Base-by-base conservation (phyloP, 2,329 filamentous ascomycete genomes). In the Fusarium albidum region DNA sequence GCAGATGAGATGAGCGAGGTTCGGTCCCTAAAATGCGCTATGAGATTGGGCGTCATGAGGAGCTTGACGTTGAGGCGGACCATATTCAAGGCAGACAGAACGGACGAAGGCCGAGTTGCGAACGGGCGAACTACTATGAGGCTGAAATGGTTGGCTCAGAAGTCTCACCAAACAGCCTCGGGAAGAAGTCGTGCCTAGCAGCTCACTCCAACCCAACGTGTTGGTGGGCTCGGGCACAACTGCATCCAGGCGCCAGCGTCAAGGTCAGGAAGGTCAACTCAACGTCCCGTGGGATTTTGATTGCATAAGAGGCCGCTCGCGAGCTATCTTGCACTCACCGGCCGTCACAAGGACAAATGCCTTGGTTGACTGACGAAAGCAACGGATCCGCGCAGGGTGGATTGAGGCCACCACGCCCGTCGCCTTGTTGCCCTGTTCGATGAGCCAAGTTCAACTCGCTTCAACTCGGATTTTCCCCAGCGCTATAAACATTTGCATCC, bases 111-210 rank as follows among this genome's bases (percentile, higher is more conserved):
- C 52, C 48, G 45, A 59, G 39, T 51, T 49, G 33, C 39, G 32
- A 34, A 41, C 49, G 25, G 49, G 59, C 59, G 55, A 56, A 59
- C 53, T 52, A 52, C 38, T 40, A 15, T 28, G 42, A 40, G 37
- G 49, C 38, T 45, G 28, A 51, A 46, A 63, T 41, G 63, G 58
- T 63, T 64, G 63, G 63, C 40, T 47, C 33, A 33, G 14, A 8
- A 25, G 33, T 25, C 10, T 34, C 40, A 29, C 21, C 31, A 29
- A 14, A 46, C 45, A 55, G 46, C 55, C 38, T 51, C 41, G 10
- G 18, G 35, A 15, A 11, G 27, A 25, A 41, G 15, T 52, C n/a
- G 35, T 38, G 42, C 29, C 47, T 58, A 43, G 28, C 38, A 37
- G 34, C 37, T 14, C 31, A 39, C 46, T 49, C 46, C 41, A 27